These are phyloP conservation scores for Microcos paniculata DNA, from an alignment of 345 rosid species.

Conservation along the genomic window DNA sequence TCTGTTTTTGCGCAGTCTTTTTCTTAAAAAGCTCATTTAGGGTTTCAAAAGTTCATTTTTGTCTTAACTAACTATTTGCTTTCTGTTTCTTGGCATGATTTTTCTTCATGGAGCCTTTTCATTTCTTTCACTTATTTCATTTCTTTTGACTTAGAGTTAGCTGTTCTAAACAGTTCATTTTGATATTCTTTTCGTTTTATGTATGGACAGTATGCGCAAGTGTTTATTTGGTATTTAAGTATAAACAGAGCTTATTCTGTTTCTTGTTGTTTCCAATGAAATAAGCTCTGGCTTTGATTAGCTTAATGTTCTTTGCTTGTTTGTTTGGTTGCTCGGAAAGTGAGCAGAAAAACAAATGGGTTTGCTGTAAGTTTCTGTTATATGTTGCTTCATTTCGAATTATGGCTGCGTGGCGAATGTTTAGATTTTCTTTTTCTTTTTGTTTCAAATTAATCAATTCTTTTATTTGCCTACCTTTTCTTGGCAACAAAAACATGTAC, in stretches of 20 bases:
- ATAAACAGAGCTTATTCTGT: background rate
- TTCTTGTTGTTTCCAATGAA: constrained; percentile 1
- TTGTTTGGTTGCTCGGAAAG: background rate
- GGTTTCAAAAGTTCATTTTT: constrained; percentile 8
- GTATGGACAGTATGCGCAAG: constrained; percentile 8
- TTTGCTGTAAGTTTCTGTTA: background rate
- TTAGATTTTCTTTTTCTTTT: background rate
- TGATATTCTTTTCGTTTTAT: constrained; percentile 14
- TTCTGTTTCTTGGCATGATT: constrained; percentile 12
- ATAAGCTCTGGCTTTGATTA: constrained; percentile 4
- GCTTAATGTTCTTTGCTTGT: background rate
- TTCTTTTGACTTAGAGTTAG: constrained; percentile 3
- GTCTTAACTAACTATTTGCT: constrained; percentile 24
- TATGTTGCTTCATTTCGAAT: constrained; percentile 1
- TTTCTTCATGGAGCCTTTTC: background rate
- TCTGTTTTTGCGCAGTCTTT: background rate
- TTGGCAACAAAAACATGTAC: background rate
- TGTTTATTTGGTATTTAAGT: background rate
- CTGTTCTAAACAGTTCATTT: background rate
- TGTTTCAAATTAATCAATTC: background rate
- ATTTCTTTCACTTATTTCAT: background rate
- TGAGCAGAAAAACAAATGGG: background rate
- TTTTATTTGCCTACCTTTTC: background rate
- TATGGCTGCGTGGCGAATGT: background rate
- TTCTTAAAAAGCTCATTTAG: constrained; percentile 6